A percentile compares a stretch with the other conserved stretches of the same genome.
Conservation (phyloP, 2,329 filamentous ascomycete genomes). For the Xylariaceae sp. region DNA sequence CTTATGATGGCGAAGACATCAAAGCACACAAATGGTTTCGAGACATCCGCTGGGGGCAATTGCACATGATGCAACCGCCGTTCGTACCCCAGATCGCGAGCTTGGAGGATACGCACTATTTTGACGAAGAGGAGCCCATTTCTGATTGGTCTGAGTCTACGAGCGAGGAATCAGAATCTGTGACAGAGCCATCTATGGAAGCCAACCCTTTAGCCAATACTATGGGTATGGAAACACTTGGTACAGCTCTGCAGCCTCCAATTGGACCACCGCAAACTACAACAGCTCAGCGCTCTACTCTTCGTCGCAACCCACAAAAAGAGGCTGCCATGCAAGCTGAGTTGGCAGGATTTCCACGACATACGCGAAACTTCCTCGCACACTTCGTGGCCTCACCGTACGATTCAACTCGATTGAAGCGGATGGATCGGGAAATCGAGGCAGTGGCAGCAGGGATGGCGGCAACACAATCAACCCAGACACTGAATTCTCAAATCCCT, state of each 20-base stretch:
- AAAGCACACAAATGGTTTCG: conserved; percentile 85
- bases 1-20: conserved; percentile 84
- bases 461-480: neutral
- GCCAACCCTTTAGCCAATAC: conserved; percentile 11
- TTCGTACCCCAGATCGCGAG: conserved; percentile 72
- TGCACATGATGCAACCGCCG: conserved; percentile 71
- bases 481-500: neutral
- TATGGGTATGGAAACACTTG: neutral
- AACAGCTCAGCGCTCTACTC: conserved; percentile 5
- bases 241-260: conserved; percentile 5
- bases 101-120: conserved; percentile 80
- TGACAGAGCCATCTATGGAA: conserved; percentile 14
- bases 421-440: conserved; percentile 49
- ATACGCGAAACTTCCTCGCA: conserved; percentile 43
- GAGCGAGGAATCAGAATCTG: conserved; percentile 30
- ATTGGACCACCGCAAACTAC: conserved; percentile 1
- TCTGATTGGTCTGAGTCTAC: conserved; percentile 57
- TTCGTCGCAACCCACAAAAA: conserved; percentile 25
- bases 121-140: conserved; percentile 77
- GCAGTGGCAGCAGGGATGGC: conserved; percentile 33
- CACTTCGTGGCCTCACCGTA: conserved; percentile 47
- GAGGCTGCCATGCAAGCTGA: conserved; percentile 29
- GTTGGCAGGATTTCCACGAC: conserved; percentile 39
- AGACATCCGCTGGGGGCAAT: conserved; percentile 71
- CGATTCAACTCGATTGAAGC: conserved; percentile 47